Evolutionary conservation across 371 early-diverging fungal species (phyloP), one percentile per base, ranked within the genome.

Genomic region (Mortierella sp.): DNA sequence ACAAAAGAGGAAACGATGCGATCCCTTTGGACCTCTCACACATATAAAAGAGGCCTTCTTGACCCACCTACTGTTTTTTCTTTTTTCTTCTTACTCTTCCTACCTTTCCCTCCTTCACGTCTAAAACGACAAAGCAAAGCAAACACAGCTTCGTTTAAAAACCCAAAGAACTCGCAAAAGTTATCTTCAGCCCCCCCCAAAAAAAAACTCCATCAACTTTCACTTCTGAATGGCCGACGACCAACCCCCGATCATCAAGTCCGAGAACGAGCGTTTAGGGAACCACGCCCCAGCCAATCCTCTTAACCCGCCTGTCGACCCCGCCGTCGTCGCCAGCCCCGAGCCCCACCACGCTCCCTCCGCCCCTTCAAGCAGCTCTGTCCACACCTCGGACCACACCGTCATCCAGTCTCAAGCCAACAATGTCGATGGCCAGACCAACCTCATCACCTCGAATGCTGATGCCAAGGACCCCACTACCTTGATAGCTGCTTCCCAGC

Each of bases 191-290:
- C n/a, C 7, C 53, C n/a, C 7, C 9, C 45, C 1, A 22, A 43
- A 10, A 45, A 65, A 44, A 10, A 43, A 6, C 16, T 19, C 45
- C 43, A 44, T 24, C 31, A 43, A 29, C 45, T 45, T 45, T 44
- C 26, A 74, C 63, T 44, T 63, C 53, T 76, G 71, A 76, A 76
- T 76, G 77, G 66, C 70, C 65, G 71, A 76, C 65, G 71, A 63
- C 66, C 45, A 55, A n/a, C 76, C 76, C 41, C 66, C 71, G 47
- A 76, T 70, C 66, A 43, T 34, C 43, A 64, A 76, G 29, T 44
- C 70, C 70, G 76, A 76, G 37, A 44, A 55, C 16, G 68, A 55
- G 40, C 50, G 63, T 50, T 69, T 75, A 75, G 70, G 70, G 45
- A 75, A 70, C 75, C 75, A 73, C 55, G 58, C 45, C 71, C 71